Percentiles rank a stretch among this genome's conserved stretches.
These are phyloP conservation scores for Echinosophora koreensis DNA, from an alignment of 306 rosid genomes.

Conservation along the genomic window DNA sequence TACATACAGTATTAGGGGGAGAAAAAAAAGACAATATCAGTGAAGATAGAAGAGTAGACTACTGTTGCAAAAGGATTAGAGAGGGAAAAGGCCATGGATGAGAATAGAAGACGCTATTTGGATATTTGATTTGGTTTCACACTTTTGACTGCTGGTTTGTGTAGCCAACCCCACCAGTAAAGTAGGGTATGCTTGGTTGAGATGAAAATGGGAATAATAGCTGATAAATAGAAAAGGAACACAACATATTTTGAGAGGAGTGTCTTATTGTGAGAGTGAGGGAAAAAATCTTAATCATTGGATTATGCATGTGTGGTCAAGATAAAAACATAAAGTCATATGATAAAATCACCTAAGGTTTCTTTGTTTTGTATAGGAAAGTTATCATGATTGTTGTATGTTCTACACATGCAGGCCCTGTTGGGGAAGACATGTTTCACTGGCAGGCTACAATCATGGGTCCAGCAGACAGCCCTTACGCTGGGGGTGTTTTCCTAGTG, in stretches of 20 bases:
- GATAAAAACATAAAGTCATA: neutral
- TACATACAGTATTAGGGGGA: too few relatives aligned
- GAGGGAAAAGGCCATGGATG: neutral
- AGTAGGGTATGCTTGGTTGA: neutral
- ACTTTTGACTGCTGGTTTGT: neutral
- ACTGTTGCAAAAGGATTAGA: neutral
- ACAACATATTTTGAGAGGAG: too few relatives aligned
- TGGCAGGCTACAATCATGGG: conserved; percentile 57
- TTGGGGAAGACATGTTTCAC: conserved; percentile 54
- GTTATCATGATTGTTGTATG: neutral
- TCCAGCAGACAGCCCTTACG: conserved; percentile 53
- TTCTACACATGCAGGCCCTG: conserved; percentile 41
- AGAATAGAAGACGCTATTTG: neutral
- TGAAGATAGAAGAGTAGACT: neutral
- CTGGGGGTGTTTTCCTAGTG: conserved; percentile 66
- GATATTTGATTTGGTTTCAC: too few relatives aligned
- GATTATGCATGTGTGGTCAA: neutral
- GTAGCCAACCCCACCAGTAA: neutral
- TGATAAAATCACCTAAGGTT: neutral
- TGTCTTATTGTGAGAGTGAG: neutral
- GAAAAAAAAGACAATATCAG: too few relatives aligned
- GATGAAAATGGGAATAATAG: neutral
- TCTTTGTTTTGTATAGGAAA: neutral
- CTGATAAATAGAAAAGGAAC: neutral
- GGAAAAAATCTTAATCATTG: neutral